A percentile compares a stretch with the other conserved stretches of the same genome.
These are phyloP conservation scores for Discostella pseudostelligera DNA, from an alignment of 108 stramenopile genomes.

Conservation along the genomic window DNA sequence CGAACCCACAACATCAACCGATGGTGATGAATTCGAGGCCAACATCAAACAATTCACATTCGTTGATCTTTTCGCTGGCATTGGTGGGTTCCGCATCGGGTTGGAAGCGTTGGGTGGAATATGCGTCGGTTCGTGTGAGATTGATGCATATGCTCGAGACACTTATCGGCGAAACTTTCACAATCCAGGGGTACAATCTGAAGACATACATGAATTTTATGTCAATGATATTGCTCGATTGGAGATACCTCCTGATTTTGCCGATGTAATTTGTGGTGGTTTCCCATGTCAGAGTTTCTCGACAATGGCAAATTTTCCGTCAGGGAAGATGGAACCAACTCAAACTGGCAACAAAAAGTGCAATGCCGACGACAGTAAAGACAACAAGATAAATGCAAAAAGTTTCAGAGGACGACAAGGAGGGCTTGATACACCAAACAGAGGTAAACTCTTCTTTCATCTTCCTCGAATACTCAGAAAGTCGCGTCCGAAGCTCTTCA, in stretches of 20 bases:
- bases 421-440: slow-evolving; percentile 9
- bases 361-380: neutral
- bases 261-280: slow-evolving; percentile 26
- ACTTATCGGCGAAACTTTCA: slow-evolving; percentile 30
- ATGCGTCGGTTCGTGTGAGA: slow-evolving; percentile 28
- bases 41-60: slow-evolving; percentile 22
- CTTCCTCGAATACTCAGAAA: slow-evolving; percentile 20
- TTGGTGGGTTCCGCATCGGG: slow-evolving; percentile 38
- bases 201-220: slow-evolving; percentile 16
- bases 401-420: neutral
- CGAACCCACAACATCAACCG: neutral
- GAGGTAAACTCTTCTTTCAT: slow-evolving; percentile 20
- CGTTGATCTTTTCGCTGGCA: slow-evolving; percentile 42
- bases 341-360: neutral
- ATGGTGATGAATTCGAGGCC: neutral
- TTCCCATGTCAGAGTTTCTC: slow-evolving; percentile 43
- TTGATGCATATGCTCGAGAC: slow-evolving; percentile 18
- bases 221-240: slow-evolving; percentile 23
- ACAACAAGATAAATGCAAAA: too few species aligned
- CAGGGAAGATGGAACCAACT: neutral
- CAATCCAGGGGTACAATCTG: too few species aligned
- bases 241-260: slow-evolving; percentile 9
- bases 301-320: slow-evolving; percentile 21
- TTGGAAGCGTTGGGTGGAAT: slow-evolving; percentile 23
- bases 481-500: slow-evolving; percentile 11